These are phyloP conservation scores for Paramecium pentaurelia DNA, from an alignment of 73 alveolate species.

Conservation along the genomic window DNA sequence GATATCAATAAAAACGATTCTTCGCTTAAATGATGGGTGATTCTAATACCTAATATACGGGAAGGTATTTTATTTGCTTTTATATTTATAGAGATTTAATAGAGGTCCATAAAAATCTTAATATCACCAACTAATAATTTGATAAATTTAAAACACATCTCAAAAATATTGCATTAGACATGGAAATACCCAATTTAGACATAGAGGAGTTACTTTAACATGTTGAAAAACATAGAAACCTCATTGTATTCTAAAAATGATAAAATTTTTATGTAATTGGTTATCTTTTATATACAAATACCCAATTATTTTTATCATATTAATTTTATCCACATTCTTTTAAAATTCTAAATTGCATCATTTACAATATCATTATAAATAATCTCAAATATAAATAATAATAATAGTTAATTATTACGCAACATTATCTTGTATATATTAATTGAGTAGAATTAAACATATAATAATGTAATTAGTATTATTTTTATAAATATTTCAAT, in stretches of 20 bases:
- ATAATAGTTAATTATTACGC: neutral
- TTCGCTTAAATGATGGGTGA: conserved; percentile 46
- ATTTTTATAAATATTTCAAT: neutral
- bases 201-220: neutral
- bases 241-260: neutral
- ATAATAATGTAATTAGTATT: neutral
- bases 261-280: neutral
- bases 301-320: neutral
- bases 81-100: neutral
- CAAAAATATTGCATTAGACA: conserved; percentile 26
- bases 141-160: conserved; percentile 15
- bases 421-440: neutral
- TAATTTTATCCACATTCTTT: neutral
- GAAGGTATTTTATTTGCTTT: neutral
- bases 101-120: conserved; percentile 27
- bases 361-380: neutral
- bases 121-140: neutral
- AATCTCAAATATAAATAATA: neutral
- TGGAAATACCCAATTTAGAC: neutral
- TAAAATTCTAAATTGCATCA: neutral
- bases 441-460: neutral
- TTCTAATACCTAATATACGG: conserved; percentile 7
- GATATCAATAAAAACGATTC: conserved; percentile 30
- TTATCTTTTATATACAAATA: neutral
- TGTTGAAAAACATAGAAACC: conserved; percentile 23